phyloP scores from a whole-genome alignment of 805 yeast species.

The Kregervanrija fluxuum region DNA sequence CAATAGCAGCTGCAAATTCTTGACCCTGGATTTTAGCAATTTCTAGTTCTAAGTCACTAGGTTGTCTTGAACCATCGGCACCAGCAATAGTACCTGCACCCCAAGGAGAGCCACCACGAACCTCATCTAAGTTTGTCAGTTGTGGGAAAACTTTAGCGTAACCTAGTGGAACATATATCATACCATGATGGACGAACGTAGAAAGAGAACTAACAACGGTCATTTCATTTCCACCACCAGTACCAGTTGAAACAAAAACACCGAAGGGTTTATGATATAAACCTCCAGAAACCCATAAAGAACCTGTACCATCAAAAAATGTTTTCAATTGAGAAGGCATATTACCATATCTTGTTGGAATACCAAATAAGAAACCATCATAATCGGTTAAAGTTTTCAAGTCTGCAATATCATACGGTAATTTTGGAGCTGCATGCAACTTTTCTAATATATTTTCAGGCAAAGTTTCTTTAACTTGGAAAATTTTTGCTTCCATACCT shows the following conservation, averaged over 20 bases:
- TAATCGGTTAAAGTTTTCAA: constrained; percentile 48
- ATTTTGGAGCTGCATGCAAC: constrained; percentile 61
- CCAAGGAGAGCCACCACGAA: constrained; percentile 82
- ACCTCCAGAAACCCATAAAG: constrained; percentile 65
- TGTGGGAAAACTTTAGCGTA: constrained; percentile 51
- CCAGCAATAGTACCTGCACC: constrained; percentile 81
- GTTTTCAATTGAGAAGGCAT: constrained; percentile 70
- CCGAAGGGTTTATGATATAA: constrained; percentile 71
- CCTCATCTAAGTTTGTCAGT: constrained; percentile 51
- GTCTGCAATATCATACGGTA: constrained; percentile 51
- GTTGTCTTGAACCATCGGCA: constrained; percentile 67
- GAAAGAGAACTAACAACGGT: constrained; percentile 55
- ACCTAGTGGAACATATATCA: constrained; percentile 72
- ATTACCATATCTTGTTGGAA: constrained; percentile 75
- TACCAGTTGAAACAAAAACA: constrained; percentile 62
- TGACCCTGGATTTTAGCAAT: constrained; percentile 65
- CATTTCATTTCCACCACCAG: constrained; percentile 72
- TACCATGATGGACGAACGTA: constrained; percentile 66
- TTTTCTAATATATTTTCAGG: constrained; percentile 49
- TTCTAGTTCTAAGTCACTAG: constrained; percentile 54
- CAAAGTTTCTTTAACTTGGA: constrained; percentile 77
- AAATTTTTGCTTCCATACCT: constrained; percentile 65
- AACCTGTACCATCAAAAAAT: constrained; percentile 74
- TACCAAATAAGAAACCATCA: constrained; percentile 72
- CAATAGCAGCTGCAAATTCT: constrained; percentile 43